Percentiles rank a stretch among this genome's conserved stretches.
phyloP scores from a whole-genome alignment of 345 rosid species.

The Gossypium australe region DNA sequence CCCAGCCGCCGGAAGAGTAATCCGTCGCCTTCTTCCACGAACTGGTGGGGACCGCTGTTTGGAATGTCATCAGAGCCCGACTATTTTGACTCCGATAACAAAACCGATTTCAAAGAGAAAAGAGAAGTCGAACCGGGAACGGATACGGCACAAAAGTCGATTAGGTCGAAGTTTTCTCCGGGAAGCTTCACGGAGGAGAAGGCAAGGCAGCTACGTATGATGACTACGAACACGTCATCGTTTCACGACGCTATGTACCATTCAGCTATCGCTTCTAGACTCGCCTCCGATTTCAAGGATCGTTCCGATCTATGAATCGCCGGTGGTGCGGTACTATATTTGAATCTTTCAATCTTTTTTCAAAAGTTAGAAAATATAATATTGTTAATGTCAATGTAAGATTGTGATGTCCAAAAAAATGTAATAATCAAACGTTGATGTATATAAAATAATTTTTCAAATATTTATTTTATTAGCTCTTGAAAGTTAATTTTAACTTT shows the following conservation, averaged over 20 bases:
- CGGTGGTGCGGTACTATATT: background rate
- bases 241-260: constrained; percentile 76
- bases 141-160: constrained; percentile 12
- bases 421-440: background rate
- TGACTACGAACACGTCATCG: constrained; percentile 35
- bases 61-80: constrained; percentile 52
- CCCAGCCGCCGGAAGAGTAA: constrained; percentile 12
- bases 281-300: constrained; percentile 42
- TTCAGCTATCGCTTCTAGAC: constrained; percentile 59
- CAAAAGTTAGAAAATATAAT: background rate
- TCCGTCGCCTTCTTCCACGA: constrained; percentile 17
- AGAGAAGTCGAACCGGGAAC: background rate
- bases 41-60: constrained; percentile 59
- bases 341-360: background rate
- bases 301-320: constrained; percentile 19
- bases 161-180: constrained; percentile 29
- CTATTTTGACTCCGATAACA: constrained; percentile 33
- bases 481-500: too few species aligned
- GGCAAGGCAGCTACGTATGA: constrained; percentile 53
- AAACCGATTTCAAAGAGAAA: background rate
- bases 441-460: too few species aligned
- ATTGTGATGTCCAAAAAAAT: background rate
- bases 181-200: constrained; percentile 58
- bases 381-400: background rate
- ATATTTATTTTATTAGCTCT: too few species aligned